These are phyloP conservation scores for Aspergillus sojae DNA, from an alignment of 2,329 filamentous ascomycete species.

Conservation along the genomic window DNA sequence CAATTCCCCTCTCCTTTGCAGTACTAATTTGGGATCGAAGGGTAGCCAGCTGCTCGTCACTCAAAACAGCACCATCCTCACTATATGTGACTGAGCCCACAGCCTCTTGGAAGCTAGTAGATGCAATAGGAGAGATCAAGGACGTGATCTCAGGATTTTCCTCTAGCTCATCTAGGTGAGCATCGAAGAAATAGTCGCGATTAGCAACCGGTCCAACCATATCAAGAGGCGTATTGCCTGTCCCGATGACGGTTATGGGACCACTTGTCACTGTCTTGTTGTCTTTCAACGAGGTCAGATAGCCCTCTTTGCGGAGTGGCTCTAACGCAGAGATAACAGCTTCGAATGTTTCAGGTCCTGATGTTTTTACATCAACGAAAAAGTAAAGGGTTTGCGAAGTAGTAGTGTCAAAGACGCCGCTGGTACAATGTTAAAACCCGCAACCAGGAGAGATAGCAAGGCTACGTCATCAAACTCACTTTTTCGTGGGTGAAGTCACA, in stretches of 20 bases:
- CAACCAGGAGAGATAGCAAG: neutral
- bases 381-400: slow-evolving; percentile 63
- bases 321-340: slow-evolving; percentile 59
- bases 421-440: slow-evolving; percentile 17
- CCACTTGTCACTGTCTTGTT: slow-evolving; percentile 49
- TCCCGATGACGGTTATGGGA: slow-evolving; percentile 64
- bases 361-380: slow-evolving; percentile 66
- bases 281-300: slow-evolving; percentile 55
- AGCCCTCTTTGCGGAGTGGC: slow-evolving; percentile 57
- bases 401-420: slow-evolving; percentile 62
- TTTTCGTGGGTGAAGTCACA: slow-evolving; percentile 50
- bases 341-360: slow-evolving; percentile 58
- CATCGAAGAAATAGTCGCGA: slow-evolving; percentile 65
- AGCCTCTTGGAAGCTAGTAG: slow-evolving; percentile 51
- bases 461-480: slow-evolving; percentile 36
- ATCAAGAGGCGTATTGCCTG: slow-evolving; percentile 57
- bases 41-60: slow-evolving; percentile 48
- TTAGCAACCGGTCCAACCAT: slow-evolving; percentile 50
- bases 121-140: slow-evolving; percentile 57
- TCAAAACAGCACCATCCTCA: slow-evolving; percentile 36
- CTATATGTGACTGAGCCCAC: slow-evolving; percentile 43
- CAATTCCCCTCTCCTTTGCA: slow-evolving; percentile 61
- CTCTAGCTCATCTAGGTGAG: slow-evolving; percentile 51
- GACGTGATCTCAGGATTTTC: slow-evolving; percentile 50
- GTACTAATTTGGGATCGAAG: slow-evolving; percentile 55